These are phyloP conservation scores for Chenopodium quinoa DNA, from an alignment of 148 eudicot species.

Conservation along the genomic window DNA sequence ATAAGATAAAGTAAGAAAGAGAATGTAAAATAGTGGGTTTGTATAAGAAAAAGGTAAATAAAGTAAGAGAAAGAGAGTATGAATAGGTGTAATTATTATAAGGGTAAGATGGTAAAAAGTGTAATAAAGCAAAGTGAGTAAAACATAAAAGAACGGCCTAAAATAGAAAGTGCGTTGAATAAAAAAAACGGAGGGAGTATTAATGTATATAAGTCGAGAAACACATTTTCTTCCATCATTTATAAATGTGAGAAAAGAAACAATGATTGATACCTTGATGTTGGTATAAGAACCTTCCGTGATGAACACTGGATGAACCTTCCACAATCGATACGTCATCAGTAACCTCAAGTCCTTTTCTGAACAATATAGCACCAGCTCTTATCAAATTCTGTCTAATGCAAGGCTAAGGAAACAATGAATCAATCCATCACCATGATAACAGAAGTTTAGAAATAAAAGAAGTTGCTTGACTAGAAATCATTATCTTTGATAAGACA, in stretches of 20 bases:
- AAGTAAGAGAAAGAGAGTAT: no score
- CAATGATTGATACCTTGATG: conserved; percentile 40
- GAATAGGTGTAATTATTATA: no score
- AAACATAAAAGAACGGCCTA: no score
- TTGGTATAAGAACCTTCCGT: conserved; percentile 97
- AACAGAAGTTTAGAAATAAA: background rate
- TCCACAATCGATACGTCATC: conserved; percentile 99
- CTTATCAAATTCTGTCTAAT: background rate
- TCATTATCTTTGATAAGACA: background rate
- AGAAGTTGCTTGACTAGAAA: background rate
- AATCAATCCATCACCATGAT: background rate
- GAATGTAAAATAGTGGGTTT: no score
- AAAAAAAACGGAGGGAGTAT: no score
- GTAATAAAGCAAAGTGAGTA: no score
- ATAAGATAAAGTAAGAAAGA: no score
- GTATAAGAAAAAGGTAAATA: no score
- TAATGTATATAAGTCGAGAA: background rate
- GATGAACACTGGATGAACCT: conserved; percentile 83
- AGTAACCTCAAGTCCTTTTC: conserved; percentile 87
- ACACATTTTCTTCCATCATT: background rate
- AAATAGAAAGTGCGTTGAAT: no score
- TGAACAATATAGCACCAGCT: conserved; percentile 19
- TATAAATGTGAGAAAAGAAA: background rate
- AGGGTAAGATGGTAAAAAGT: no score
- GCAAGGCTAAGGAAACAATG: background rate